Evolutionary conservation across 805 yeast genomes (phyloP).

Genomic region (Scheffersomyces amazonensis): DNA sequence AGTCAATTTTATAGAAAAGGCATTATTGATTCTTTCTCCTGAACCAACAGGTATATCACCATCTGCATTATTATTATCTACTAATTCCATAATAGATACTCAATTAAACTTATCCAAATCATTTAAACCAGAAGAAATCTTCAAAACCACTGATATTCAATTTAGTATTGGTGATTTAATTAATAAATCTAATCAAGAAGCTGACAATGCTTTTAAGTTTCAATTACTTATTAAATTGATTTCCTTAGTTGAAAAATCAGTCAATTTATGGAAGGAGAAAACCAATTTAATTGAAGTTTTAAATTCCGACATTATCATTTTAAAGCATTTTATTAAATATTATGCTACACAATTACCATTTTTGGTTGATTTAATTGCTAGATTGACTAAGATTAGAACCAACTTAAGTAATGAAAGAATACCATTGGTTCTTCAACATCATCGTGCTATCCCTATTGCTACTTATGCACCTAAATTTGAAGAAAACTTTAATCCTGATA

Average conservation of each 20-base stretch:
- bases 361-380: conserved; percentile 44
- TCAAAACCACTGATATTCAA: conserved; percentile 1
- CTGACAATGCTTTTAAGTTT: no score
- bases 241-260: conserved; percentile 26
- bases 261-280: conserved; percentile 58
- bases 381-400: conserved; percentile 44
- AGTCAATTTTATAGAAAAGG: conserved; percentile 52
- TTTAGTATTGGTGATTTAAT: conserved; percentile 9
- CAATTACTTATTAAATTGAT: conserved; percentile 32
- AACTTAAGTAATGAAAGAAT: conserved; percentile 26
- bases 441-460: conserved; percentile 80
- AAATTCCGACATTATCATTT: conserved; percentile 41
- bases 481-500: conserved; percentile 94
- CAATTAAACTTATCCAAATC: conserved; percentile 14
- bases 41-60: conserved; percentile 19
- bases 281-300: conserved; percentile 60
- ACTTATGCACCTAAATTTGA: conserved; percentile 89
- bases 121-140: conserved; percentile 10
- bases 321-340: conserved; percentile 37
- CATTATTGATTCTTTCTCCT: conserved; percentile 44
- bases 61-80: conserved; percentile 6
- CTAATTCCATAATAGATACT: conserved; percentile 7
- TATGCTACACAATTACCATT: conserved; percentile 28
- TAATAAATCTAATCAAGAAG: conserved; percentile 8
- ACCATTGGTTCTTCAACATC: conserved; percentile 81